Evolutionary conservation across 768 basidiomycete species (phyloP).

Genomic region (Termitomyces sp.): DNA sequence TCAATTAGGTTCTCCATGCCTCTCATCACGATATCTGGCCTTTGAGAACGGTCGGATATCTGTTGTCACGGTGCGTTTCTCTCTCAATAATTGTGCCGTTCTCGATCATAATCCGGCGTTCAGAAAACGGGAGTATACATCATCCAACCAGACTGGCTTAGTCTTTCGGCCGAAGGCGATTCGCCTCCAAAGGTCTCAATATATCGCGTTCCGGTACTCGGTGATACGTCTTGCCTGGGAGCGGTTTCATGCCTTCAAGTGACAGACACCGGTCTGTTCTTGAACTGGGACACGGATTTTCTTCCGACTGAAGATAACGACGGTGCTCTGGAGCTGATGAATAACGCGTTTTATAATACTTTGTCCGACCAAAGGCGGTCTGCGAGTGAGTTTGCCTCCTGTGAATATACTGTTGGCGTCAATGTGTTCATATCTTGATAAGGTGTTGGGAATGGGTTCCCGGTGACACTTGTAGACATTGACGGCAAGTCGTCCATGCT

Average conservation of each 20-base stretch:
- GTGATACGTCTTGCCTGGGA: constrained; percentile 24
- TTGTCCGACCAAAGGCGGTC: constrained; percentile 6
- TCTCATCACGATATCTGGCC: constrained; percentile 45
- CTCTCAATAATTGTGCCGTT: neutral
- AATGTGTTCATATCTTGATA: neutral
- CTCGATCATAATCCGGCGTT: constrained; percentile 6
- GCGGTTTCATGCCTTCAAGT: constrained; percentile 52
- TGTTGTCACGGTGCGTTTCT: constrained; percentile 42
- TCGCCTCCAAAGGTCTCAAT: constrained; percentile 20
- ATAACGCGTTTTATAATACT: constrained; percentile 12
- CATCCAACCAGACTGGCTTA: constrained; percentile 24
- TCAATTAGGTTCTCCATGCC: constrained; percentile 37
- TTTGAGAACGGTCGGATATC: constrained; percentile 43
- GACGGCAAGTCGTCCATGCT: constrained; percentile 2
- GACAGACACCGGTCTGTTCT: constrained; percentile 48
- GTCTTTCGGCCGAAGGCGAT: neutral
- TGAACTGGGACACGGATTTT: constrained; percentile 38
- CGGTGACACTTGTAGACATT: constrained; percentile 7
- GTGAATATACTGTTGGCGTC: neutral
- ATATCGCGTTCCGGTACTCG: constrained; percentile 29
- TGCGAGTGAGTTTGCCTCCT: constrained; percentile 12
- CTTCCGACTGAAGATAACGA: neutral
- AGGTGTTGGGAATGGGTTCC: constrained; percentile 9
- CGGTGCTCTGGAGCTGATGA: neutral
- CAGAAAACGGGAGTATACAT: constrained; percentile 31